Conservation (phyloP, 2,329 filamentous ascomycete genomes). For the Paraphoma chrysanthemicola region DNA sequence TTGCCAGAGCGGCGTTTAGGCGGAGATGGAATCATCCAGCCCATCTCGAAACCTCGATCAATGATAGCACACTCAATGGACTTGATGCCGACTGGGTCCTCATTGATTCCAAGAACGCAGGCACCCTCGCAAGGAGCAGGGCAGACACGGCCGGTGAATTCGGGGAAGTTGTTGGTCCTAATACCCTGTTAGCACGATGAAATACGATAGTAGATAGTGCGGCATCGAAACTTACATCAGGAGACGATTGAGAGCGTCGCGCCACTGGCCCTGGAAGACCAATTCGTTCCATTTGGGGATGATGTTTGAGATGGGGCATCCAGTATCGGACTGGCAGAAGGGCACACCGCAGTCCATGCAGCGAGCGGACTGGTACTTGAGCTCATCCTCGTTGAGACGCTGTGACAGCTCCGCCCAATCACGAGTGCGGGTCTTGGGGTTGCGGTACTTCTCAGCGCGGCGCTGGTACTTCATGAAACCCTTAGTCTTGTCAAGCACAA, state of each 20-base stretch:
- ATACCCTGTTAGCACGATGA: neutral
- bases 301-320: slow-evolving; percentile 92
- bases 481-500: slow-evolving; percentile 95
- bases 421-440: slow-evolving; percentile 80
- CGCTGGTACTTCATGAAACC: slow-evolving; percentile 98
- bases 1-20: slow-evolving; percentile 85
- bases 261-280: slow-evolving; percentile 72
- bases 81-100: slow-evolving; percentile 97
- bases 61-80: slow-evolving; percentile 98
- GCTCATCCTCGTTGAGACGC: slow-evolving; percentile 88
- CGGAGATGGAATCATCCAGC: slow-evolving; percentile 90
- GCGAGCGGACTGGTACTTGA: slow-evolving; percentile 94
- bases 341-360: slow-evolving; percentile 99
- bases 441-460: slow-evolving; percentile 90
- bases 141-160: slow-evolving; percentile 96
- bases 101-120: slow-evolving; percentile 94
- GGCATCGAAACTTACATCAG: slow-evolving; percentile 49
- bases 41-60: slow-evolving; percentile 95
- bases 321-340: slow-evolving; percentile 96
- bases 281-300: slow-evolving; percentile 97
- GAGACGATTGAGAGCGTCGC: slow-evolving; percentile 87
- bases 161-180: slow-evolving; percentile 98
- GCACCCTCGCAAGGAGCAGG: slow-evolving; percentile 96
- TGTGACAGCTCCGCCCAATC: slow-evolving; percentile 93
- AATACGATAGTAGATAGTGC: too few species aligned